These are phyloP conservation scores for Plasmodium fragile DNA, from an alignment of 169 alveolate genomes.

Conservation along the genomic window DNA sequence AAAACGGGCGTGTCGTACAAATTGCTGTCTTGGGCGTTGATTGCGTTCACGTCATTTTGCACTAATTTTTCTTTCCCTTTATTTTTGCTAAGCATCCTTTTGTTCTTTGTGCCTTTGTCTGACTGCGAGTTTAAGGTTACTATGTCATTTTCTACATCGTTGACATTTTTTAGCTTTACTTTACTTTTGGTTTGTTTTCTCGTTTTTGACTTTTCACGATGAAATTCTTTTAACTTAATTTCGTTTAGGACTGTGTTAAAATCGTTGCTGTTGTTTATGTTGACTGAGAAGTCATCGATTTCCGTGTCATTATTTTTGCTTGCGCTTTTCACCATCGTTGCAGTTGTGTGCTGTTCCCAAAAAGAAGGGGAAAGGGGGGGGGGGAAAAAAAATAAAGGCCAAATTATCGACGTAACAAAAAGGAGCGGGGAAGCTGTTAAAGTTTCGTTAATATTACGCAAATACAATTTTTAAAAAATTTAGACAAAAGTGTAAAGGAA, in stretches of 20 bases:
- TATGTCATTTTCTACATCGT: background rate
- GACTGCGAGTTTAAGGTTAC: background rate
- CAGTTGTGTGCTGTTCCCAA: background rate
- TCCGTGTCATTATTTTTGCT: slow-evolving; percentile 13
- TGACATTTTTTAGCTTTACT: slow-evolving; percentile 7
- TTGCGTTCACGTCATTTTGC: background rate
- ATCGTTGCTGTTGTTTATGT: slow-evolving; percentile 61
- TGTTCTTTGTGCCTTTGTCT: slow-evolving; percentile 8
- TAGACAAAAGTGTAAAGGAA: slow-evolving; percentile 10
- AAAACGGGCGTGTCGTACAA: slow-evolving; percentile 64
- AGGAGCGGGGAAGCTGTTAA: background rate
- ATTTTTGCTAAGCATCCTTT: slow-evolving; percentile 20
- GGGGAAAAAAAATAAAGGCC: background rate
- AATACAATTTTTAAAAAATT: slow-evolving; percentile 4
- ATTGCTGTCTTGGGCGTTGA: background rate
- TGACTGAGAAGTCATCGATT: slow-evolving; percentile 26
- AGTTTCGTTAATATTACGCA: background rate
- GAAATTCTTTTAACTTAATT: slow-evolving; percentile 35
- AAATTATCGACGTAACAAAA: background rate
- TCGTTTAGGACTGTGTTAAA: slow-evolving; percentile 42
- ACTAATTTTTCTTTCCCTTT: slow-evolving; percentile 10
- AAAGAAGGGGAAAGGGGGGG: slow-evolving; percentile 17
- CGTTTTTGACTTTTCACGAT: slow-evolving; percentile 12
- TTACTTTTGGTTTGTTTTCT: background rate
- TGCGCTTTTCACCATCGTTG: slow-evolving; percentile 26